Conservation (phyloP, 2,329 filamentous ascomycete species). For the Stylonectria norvegica region DNA sequence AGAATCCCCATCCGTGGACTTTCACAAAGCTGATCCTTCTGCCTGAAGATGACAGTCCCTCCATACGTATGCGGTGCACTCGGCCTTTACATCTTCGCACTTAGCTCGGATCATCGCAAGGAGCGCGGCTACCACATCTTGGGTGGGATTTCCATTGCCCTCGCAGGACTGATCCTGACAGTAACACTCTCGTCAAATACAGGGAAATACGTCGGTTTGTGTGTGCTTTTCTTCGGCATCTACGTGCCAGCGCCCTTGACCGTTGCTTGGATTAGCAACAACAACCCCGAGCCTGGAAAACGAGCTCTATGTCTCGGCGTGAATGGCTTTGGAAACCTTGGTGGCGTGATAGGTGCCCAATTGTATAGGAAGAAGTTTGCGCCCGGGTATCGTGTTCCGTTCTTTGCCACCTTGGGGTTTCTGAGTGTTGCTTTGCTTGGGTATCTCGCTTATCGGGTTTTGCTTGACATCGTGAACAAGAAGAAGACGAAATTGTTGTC, state of each 20-base stretch:
- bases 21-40: neutral
- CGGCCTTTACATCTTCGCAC: slow-evolving; percentile 25
- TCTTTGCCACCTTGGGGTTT: slow-evolving; percentile 25
- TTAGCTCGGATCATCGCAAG: slow-evolving; percentile 23
- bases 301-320: slow-evolving; percentile 27
- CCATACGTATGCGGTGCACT: slow-evolving; percentile 27
- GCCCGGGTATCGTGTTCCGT: slow-evolving; percentile 24
- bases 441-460: slow-evolving; percentile 21
- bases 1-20: neutral
- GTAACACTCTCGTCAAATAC: slow-evolving; percentile 20
- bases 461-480: slow-evolving; percentile 20
- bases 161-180: slow-evolving; percentile 24
- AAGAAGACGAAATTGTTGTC: slow-evolving; percentile 15
- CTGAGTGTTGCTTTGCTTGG: slow-evolving; percentile 20
- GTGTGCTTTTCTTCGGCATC: slow-evolving; percentile 24
- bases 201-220: slow-evolving; percentile 23
- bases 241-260: slow-evolving; percentile 27
- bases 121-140: slow-evolving; percentile 27
- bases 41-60: slow-evolving; percentile 24
- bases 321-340: slow-evolving; percentile 28
- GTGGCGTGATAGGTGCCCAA: slow-evolving; percentile 25
- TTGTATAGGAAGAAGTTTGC: slow-evolving; percentile 22
- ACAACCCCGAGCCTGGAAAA: slow-evolving; percentile 28
- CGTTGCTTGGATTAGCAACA: slow-evolving; percentile 28
- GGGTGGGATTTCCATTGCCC: slow-evolving; percentile 20